Evolutionary conservation across 768 basidiomycete genomes (phyloP), one percentile per base, ranked within the genome.

Genomic region (Boletus bicolor): DNA sequence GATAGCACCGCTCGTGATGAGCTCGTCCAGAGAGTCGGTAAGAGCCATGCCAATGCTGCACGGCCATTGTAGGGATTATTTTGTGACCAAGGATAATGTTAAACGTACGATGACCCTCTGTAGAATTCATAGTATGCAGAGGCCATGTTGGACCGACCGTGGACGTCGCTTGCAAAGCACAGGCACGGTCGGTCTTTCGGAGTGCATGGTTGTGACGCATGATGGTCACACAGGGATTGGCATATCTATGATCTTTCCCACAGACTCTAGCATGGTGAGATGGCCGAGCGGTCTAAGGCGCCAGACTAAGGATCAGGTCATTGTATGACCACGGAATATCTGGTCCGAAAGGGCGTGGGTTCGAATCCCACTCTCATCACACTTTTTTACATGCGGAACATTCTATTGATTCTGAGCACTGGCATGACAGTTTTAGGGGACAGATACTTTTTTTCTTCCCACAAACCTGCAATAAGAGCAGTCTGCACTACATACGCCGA

Each of bases 21-120:
- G 83, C 75, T 98, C 96, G 76, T 99, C 97, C 64, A 99, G 84
- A 61, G 96, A 94, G 77, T 99, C 97, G 14, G 95, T 96, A 49
- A 99, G 80, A 50, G 96, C 93, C 82, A 94, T 92, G 49, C 97
- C 97, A 72, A 98, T 93, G 61, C 97, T 98, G 69, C 35, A 54
- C 42, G 37, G 15, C 36, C 6, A 1, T 42, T 54, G 45, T 54
- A 44, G 52, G 30, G n/a, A 30, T 32, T 35, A 11, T 19, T 43
- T 19, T 38, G 38, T 17, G 34, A 51, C 41, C 51, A 49, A 51
- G 44, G 37, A 43, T 8, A 49, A 41, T 12, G 38, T 44, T 32
- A 7, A 56, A 82, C 89, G 67, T 78, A 93, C 91, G 91, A 91
- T 42, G 91, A 91, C 56, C 91, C 90, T 57, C 92, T 82, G 77